A percentile compares a stretch with the other conserved stretches of the same genome.
These are phyloP conservation scores for Mycena filopes DNA, from an alignment of 768 basidiomycete genomes.

Conservation along the genomic window DNA sequence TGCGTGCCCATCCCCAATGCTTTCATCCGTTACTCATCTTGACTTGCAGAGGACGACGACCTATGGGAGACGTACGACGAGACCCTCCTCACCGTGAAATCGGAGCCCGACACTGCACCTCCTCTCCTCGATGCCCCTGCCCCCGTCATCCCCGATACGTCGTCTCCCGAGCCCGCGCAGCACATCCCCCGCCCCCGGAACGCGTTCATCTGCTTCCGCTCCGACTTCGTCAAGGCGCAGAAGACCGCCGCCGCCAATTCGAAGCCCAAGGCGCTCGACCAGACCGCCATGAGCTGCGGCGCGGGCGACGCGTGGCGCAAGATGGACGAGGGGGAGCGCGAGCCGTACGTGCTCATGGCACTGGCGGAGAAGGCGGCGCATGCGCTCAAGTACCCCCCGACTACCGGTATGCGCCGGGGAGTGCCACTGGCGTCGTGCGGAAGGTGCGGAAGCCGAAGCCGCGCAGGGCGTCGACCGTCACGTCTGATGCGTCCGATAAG, in stretches of 20 bases:
- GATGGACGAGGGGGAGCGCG: slow-evolving; percentile 49
- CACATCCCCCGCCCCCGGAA: slow-evolving; percentile 63
- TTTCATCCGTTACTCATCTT: neutral
- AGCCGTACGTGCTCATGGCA: slow-evolving; percentile 52
- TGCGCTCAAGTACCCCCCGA: slow-evolving; percentile 56
- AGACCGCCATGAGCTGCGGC: slow-evolving; percentile 63
- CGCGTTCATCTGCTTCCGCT: slow-evolving; percentile 68
- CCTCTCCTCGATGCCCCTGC: too few species aligned
- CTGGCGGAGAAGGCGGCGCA: slow-evolving; percentile 56
- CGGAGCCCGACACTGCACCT: slow-evolving; percentile 1
- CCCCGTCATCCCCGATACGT: too few species aligned
- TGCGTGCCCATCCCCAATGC: neutral
- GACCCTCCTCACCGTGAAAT: slow-evolving; percentile 3
- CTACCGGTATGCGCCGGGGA: slow-evolving; percentile 51
- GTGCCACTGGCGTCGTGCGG: slow-evolving; percentile 4
- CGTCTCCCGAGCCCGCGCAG: neutral
- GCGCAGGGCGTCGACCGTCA: neutral
- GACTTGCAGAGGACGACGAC: slow-evolving; percentile 1
- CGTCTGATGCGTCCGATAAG: slow-evolving; percentile 1
- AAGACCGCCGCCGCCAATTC: slow-evolving; percentile 24
- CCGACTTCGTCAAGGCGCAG: slow-evolving; percentile 45
- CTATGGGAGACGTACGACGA: slow-evolving; percentile 29
- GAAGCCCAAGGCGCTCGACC: slow-evolving; percentile 24
- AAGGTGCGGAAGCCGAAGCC: neutral
- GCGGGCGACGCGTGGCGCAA: slow-evolving; percentile 70